Evolutionary conservation across 139 green algal genomes (phyloP), one percentile per base, ranked within the genome.

Genomic region (Coelastrella sp.): DNA sequence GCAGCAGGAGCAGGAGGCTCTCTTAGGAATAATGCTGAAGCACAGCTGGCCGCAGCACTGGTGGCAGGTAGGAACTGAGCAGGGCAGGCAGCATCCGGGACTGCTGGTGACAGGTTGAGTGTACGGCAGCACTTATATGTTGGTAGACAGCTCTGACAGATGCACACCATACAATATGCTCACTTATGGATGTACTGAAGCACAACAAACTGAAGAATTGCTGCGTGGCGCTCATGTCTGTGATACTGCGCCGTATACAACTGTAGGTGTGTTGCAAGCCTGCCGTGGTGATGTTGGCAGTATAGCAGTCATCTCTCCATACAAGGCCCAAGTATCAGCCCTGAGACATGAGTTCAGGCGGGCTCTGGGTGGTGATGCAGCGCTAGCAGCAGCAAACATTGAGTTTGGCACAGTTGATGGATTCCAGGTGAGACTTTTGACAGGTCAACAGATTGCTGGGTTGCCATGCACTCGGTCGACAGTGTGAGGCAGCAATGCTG

Each of bases 401-500:
- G 81, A 79, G 71, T 91, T 96, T 73, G 82, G 71, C 37, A 95
- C 93, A 0, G 88, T 96, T 11, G 93, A 96, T 80, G 91, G 89
- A 37, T 95, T 91, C 77, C 92, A 95, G 88, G 90, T 90, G 35
- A 17, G 40, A n/a, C n/a, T n/a, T n/a, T n/a, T n/a, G n/a, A n/a
- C n/a, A n/a, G n/a, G n/a, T n/a, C n/a, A n/a, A n/a, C n/a, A n/a
- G n/a, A n/a, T n/a, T n/a, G n/a, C n/a, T n/a, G n/a, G n/a, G n/a
- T n/a, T n/a, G n/a, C n/a, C n/a, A n/a, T n/a, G n/a, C n/a, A n/a
- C n/a, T n/a, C n/a, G n/a, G n/a, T n/a, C n/a, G n/a, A n/a, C n/a
- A n/a, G n/a, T n/a, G n/a, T n/a, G n/a, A n/a, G n/a, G n/a, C n/a
- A n/a, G n/a, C n/a, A n/a, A n/a, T n/a, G n/a, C n/a, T n/a, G n/a